Evolutionary conservation across 108 stramenopile genomes (phyloP), one percentile per base, ranked within the genome.

Genomic region (Thalassiosira profunda): DNA sequence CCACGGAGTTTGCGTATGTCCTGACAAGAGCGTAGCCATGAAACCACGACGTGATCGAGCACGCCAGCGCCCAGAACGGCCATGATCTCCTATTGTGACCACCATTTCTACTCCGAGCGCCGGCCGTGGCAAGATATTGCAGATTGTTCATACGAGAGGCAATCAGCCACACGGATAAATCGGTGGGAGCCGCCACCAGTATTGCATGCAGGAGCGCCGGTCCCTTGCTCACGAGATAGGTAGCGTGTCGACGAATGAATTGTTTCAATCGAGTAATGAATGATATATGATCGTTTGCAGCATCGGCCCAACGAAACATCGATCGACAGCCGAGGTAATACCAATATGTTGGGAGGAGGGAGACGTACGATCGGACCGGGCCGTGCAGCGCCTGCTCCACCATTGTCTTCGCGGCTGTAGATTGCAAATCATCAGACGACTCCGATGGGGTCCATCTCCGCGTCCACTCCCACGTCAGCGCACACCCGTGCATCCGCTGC

Each of bases 401-500:
- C 2, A 79, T 48, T 38, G 54, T 20, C 45, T 51, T 41, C n/a
- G 44, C 15, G 20, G 57, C 23, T 17, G n/a, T 40, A 37, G 30
- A 31, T 31, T 47, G 18, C 38, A 42, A 25, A n/a, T 4, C 30
- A 36, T 12, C 8, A 52, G 61, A 46, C 11, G 37, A 62, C 44
- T 48, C 24, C 15, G 40, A 54, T 44, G 48, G 46, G 23, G 11
- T 56, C 68, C 74, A 56, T 34, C 91, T 60, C 26, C 91, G 74
- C 46, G 85, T 95, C 94, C 94, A 95, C 79, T 95, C 94, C 94
- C 94, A 95, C 11, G 94, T 95, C 25, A 85, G 78, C 12, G 88
- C 88, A 49, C 78, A 75, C 29, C 89, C 85, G 15, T 70, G 40
- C 21, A 46, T 47, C 25, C 25, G 46, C 28, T 37, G 41, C 21